Evolutionary conservation across 2,329 filamentous ascomycete species (phyloP), one percentile per base, ranked within the genome.

Genomic region (Pseudogymnoascus sp.): DNA sequence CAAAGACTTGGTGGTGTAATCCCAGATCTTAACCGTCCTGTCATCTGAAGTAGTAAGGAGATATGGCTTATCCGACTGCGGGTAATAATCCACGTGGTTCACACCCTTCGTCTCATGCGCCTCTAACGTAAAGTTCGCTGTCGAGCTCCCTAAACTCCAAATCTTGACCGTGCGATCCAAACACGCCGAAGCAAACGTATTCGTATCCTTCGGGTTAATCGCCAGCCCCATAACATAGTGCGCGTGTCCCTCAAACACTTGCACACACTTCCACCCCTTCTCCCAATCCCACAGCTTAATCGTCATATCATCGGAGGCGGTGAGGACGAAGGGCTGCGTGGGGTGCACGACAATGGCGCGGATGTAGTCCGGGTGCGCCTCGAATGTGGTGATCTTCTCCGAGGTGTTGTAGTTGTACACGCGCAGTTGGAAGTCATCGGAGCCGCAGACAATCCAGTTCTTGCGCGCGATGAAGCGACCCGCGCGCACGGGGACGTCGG

Each of bases 241-340:
- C 70, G 88, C 90, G 75, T 99, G 95, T 31, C 94, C 94, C 75
- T 97, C 93, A 72, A 97, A 99, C 50, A 96, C 86, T 76, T 96
- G 92, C 33, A 97, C 91, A 74, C 93, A 97, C 76, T 97, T 96
- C 94, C 94, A 99, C 69, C 86, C 86, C 77, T 94, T 95, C 71
- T 99, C 94, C 94, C 94, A 99, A 75, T 99, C 92, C 92, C 94
- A 99, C 60, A 97, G 82, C 82, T 94, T 96, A 74, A 97, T 96
- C 63, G 92, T 96, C 92, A 96, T 96, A 75, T 97, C 92, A 88
- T 97, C 92, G 67, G 90, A 94, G 67, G 94, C 94, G 62, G 94
- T 99, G 65, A 99, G 82, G 62, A 97, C 91, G 72, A 97, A 97
- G 1, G 94, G 92, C 74, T 96, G 92, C 50, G 92, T 92, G 5